Percentiles rank a stretch among this genome's conserved stretches.
Evolutionary conservation across 2,329 filamentous ascomycete species (phyloP).

Genomic region (Trichoderma gracile): DNA sequence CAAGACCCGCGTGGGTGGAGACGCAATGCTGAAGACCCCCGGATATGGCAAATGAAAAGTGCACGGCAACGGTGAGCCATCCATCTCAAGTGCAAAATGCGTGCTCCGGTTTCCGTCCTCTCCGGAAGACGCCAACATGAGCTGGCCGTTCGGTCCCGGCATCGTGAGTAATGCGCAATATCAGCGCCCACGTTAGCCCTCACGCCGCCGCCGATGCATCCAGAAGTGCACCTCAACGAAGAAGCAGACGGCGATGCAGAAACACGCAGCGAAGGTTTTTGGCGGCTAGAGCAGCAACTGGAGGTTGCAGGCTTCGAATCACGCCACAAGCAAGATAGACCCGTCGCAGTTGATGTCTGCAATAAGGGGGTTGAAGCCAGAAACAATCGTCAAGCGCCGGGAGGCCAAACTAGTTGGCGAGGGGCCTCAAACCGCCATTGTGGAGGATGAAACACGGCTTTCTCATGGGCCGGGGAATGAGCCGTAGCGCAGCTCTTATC

Average conservation of each 20-base stretch:
- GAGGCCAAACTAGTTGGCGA: conserved; percentile 1
- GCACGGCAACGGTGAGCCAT: neutral
- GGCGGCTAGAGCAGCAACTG: neutral
- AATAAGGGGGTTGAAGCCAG: conserved; percentile 13
- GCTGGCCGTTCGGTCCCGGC: neutral
- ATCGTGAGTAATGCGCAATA: conserved; percentile 11
- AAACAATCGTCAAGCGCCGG: conserved; percentile 14
- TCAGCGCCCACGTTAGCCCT: neutral
- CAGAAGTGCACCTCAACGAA: neutral
- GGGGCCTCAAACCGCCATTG: conserved; percentile 23
- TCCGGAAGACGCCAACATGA: neutral
- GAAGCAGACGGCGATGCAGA: neutral
- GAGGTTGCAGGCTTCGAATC: conserved; percentile 4
- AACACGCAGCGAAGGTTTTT: neutral
- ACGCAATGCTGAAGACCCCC: neutral
- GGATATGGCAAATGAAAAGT: neutral
- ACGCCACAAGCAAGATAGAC: neutral
- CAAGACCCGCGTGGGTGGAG: conserved; percentile 1
- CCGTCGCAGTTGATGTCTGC: neutral
- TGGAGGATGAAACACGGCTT: conserved; percentile 26
- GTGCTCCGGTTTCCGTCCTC: neutral
- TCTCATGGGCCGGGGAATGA: conserved; percentile 7
- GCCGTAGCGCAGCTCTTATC: conserved; percentile 4
- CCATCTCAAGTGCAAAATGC: neutral
- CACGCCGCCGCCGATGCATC: neutral